Evolutionary conservation across 2,329 filamentous ascomycete genomes (phyloP), one percentile per base, ranked within the genome.

Genomic region (Colletotrichum liriopes): DNA sequence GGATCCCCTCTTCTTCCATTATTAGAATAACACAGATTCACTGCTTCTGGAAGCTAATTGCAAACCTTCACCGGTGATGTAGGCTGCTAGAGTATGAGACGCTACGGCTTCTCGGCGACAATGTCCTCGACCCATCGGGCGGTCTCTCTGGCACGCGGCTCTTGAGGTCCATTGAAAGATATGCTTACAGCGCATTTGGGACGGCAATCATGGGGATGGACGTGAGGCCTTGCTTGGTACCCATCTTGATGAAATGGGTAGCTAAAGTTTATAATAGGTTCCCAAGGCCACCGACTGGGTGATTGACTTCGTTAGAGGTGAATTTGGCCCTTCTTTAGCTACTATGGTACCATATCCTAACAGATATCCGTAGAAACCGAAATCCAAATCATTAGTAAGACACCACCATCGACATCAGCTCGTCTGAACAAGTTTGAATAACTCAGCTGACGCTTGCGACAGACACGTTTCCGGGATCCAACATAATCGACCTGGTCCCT

Each of bases 401-500:
- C 7, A 18, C 1, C 5, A 20, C 26, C 20, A 1, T 35, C 32
- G 6, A 8, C 14, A 20, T 5, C 5, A 7, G 18, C 3, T 37
- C 8, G 18, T 35, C 5, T 11, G 16, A 37, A 35, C 52, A 32
- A 23, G 2, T 14, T 37, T 5, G 18, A 20, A 20, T 32, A 12
- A 11, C 4, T 5, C 20, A 6, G 20, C 52, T 55, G 9, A 35
- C 7, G n/a, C 14, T n/a, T 3, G 29, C 52, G 18, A 35, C 9
- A 55, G 60, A 69, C 11, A 69, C 60, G 1, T 65, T 65, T 12
- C 67, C 67, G 0, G 67, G 67, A 9, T 35, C 45, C 18, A 69
- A 69, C 3, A 26, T 69, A 5, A 69, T 65, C 5, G 67, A 65
- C 2, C 26, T 65, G 35, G 9, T 45, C 2, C 67, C 67, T 16